A percentile compares a stretch with the other conserved stretches of the same genome.
Conservation (phyloP, 148 eudicot genomes). For the Amaranthus palmeri region DNA sequence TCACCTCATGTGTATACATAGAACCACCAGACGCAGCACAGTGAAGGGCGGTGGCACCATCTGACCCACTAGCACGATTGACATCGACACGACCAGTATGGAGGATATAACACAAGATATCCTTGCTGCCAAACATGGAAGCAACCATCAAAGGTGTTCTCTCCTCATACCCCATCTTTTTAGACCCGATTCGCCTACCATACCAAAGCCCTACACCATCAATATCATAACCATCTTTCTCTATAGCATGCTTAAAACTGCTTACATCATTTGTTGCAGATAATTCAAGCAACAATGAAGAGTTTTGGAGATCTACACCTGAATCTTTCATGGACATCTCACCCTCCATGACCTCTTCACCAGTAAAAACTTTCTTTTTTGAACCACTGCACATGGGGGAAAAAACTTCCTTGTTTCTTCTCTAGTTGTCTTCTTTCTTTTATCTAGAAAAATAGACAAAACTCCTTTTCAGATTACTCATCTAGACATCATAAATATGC, state of each 20-base stretch:
- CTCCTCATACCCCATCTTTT: constrained; percentile 76
- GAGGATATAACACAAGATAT: constrained; percentile 52
- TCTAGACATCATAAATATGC: constrained; percentile 14
- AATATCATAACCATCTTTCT: constrained; percentile 49
- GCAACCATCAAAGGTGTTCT: constrained; percentile 89
- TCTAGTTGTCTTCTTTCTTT: not conserved
- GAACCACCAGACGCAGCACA: constrained; percentile 77
- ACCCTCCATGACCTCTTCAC: constrained; percentile 39
- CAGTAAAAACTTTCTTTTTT: constrained; percentile 25
- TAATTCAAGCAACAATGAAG: constrained; percentile 56
- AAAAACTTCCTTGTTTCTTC: constrained; percentile 10
- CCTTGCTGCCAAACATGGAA: constrained; percentile 73
- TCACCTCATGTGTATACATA: constrained; percentile 38
- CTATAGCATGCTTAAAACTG: constrained; percentile 47
- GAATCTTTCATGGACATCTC: constrained; percentile 23
- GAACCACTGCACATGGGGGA: constrained; percentile 52
- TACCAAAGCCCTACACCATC: constrained; percentile 65
- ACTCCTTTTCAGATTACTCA: constrained; percentile 22
- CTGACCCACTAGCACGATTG: constrained; percentile 71
- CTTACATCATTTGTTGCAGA: constrained; percentile 61
- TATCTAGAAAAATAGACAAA: constrained; percentile 26
- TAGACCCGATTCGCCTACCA: constrained; percentile 67
- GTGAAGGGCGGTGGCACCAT: constrained; percentile 87
- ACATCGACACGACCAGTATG: constrained; percentile 52
- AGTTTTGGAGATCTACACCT: constrained; percentile 8